These are phyloP conservation scores for Geopyxis carbonaria DNA, from an alignment of 495 filamentous ascomycete species.

Conservation along the genomic window DNA sequence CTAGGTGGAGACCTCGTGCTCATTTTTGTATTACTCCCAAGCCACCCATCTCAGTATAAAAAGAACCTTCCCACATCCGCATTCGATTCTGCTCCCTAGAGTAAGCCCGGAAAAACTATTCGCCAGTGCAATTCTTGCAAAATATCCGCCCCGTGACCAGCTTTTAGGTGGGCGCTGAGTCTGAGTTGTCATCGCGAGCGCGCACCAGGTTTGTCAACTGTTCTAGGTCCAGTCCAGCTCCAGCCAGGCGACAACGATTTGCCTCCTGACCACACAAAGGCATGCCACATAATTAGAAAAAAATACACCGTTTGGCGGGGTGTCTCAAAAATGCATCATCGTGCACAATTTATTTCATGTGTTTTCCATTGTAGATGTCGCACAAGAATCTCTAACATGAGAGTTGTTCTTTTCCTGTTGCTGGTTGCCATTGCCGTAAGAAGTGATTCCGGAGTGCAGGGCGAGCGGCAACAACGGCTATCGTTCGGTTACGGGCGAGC, in stretches of 20 bases:
- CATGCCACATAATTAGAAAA: background rate
- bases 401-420: background rate
- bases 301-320: background rate
- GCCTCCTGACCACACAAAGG: background rate
- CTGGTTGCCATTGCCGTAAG: background rate
- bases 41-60: no score
- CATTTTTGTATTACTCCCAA: no score
- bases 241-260: background rate
- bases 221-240: no score
- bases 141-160: no score
- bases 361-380: background rate
- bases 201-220: no score
- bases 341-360: background rate
- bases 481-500: background rate
- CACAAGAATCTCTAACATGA: background rate
- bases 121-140: no score
- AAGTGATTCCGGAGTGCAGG: background rate
- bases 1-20: no score
- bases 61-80: no score
- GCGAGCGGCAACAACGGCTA: background rate
- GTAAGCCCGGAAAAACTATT: no score
- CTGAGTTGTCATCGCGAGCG: no score
- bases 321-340: background rate
- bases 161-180: no score
- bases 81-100: no score